These are phyloP conservation scores for Dichotomocladium elegans DNA, from an alignment of 371 early-diverging fungal genomes.

Conservation along the genomic window DNA sequence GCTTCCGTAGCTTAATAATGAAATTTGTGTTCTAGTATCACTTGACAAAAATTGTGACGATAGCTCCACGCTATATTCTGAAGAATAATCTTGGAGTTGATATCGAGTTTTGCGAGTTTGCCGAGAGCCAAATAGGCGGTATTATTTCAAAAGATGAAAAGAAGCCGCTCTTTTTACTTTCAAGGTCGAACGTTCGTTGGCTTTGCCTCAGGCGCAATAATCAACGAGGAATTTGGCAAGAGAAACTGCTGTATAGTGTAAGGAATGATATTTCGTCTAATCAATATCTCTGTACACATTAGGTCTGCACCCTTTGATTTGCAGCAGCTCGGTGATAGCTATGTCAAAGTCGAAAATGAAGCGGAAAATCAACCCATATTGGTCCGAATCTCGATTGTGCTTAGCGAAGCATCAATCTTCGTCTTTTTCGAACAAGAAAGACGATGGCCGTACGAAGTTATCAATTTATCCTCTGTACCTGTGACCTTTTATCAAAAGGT, in stretches of 20 bases:
- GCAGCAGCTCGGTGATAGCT: constrained; percentile 80
- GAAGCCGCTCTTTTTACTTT: constrained; percentile 51
- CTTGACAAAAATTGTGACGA: constrained; percentile 69
- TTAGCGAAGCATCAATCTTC: constrained; percentile 88
- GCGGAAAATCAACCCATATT: constrained; percentile 55
- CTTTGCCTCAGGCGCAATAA: constrained; percentile 49
- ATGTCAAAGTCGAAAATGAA: constrained; percentile 67
- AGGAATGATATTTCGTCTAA: neutral
- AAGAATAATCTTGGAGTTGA: constrained; percentile 65
- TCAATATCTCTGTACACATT: neutral
- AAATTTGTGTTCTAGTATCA: constrained; percentile 30
- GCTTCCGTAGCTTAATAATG: neutral
- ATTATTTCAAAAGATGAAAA: constrained; percentile 39
- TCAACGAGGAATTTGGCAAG: constrained; percentile 51
- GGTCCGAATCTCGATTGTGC: constrained; percentile 67
- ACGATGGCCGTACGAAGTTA: constrained; percentile 91
- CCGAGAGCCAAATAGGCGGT: constrained; percentile 6
- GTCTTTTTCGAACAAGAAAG: constrained; percentile 69
- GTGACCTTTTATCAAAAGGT: constrained; percentile 78
- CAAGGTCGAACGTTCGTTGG: constrained; percentile 40
- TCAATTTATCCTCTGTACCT: constrained; percentile 74
- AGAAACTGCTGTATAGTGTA: neutral
- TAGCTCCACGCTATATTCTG: constrained; percentile 83
- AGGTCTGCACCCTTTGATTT: constrained; percentile 76
- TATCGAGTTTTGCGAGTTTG: constrained; percentile 58